Evolutionary conservation across 495 filamentous ascomycete species (phyloP).

Genomic region (Haplographium delicatum): DNA sequence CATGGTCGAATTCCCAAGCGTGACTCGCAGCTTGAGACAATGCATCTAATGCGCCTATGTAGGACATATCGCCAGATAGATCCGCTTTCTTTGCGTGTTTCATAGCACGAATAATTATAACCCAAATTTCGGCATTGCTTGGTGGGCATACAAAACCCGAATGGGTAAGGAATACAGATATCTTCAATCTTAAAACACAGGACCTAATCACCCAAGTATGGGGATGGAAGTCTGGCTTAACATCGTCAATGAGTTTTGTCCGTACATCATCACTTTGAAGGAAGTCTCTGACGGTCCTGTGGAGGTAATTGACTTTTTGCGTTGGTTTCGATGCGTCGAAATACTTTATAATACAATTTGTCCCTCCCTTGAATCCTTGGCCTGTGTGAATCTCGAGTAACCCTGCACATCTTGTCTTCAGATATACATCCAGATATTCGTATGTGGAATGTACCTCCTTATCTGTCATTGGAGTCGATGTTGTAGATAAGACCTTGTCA

Average conservation of each 20-base stretch:
- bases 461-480: neutral
- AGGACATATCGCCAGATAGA: neutral
- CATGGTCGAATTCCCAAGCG: too few species aligned
- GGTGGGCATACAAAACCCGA: too few species aligned
- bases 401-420: slow-evolving; percentile 4
- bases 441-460: neutral
- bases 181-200: neutral
- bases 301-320: neutral
- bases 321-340: neutral
- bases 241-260: neutral
- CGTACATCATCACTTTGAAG: neutral
- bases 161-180: too few species aligned
- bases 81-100: neutral
- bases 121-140: neutral
- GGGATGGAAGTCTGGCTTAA: neutral
- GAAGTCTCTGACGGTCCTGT: slow-evolving; percentile 6
- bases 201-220: neutral
- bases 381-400: neutral
- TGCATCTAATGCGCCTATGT: too few species aligned
- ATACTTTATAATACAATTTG: neutral
- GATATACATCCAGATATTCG: neutral
- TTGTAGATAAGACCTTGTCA: neutral
- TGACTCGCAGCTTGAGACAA: too few species aligned
- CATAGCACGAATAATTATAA: neutral
- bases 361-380: too few species aligned